Evolutionary conservation across 192 early-diverging fungal species (phyloP).

Genomic region (Fimicolochytrium jonesii): DNA sequence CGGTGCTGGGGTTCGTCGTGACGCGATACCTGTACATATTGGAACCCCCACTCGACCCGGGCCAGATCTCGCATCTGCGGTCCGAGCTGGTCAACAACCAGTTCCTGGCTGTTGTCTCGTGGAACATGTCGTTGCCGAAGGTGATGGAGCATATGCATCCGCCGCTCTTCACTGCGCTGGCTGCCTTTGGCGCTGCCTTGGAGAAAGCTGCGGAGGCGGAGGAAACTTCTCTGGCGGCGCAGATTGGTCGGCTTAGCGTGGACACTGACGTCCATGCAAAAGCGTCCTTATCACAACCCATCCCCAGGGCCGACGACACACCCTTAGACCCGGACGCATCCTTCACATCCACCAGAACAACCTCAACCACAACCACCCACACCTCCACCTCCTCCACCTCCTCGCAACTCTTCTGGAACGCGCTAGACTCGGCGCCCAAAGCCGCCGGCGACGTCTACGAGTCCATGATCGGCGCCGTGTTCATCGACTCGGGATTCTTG

Average conservation of each 20-base stretch:
- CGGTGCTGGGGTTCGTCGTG: conserved; percentile 45
- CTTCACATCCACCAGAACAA: not conserved
- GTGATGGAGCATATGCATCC: conserved; percentile 66
- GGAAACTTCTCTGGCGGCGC: no score
- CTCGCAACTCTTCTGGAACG: conserved; percentile 58
- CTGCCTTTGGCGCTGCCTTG: conserved; percentile 11
- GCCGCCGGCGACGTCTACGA: conserved; percentile 82
- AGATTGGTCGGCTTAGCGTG: no score
- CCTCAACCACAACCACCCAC: conserved; percentile 21
- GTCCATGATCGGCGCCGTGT: conserved; percentile 80
- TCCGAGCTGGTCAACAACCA: conserved; percentile 74
- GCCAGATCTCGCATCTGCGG: conserved; percentile 60
- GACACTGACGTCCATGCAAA: not conserved
- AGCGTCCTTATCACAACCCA: not conserved
- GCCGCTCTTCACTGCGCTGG: conserved; percentile 51
- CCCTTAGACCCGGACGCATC: not conserved
- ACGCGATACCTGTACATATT: conserved; percentile 64
- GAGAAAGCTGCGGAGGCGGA: not conserved
- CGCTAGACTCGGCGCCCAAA: conserved; percentile 79
- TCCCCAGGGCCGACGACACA: no score
- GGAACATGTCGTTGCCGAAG: conserved; percentile 57
- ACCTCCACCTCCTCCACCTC: conserved; percentile 26
- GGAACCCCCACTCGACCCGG: conserved; percentile 60
- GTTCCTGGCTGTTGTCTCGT: conserved; percentile 68
- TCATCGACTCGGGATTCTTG: conserved; percentile 76